A percentile compares a stretch with the other conserved stretches of the same genome.
These are phyloP conservation scores for Dalbergia cultrata DNA, from an alignment of 306 rosid genomes.

Conservation along the genomic window DNA sequence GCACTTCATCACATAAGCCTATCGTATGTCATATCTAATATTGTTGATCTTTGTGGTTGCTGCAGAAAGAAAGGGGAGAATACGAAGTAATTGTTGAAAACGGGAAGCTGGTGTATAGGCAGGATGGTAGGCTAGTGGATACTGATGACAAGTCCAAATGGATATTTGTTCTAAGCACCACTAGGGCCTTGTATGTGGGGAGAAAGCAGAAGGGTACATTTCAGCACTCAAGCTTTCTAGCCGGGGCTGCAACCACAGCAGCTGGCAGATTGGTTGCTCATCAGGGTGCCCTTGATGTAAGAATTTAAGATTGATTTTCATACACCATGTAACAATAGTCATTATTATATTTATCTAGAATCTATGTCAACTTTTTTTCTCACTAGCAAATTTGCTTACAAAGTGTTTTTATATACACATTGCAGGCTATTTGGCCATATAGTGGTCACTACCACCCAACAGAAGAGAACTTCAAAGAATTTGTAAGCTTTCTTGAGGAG, in stretches of 20 bases:
- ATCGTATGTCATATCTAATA: not conserved
- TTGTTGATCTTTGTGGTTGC: not conserved
- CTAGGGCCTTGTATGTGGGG: constrained; percentile 84
- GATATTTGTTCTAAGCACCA: constrained; percentile 91
- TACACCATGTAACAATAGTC: not conserved
- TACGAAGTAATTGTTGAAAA: constrained; percentile 77
- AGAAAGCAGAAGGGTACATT: constrained; percentile 80
- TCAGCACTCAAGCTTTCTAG: constrained; percentile 90
- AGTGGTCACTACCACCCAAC: constrained; percentile 98
- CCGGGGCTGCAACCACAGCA: constrained; percentile 94
- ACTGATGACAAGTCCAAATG: constrained; percentile 80
- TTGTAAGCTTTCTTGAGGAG: constrained; percentile 79
- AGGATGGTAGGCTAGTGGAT: constrained; percentile 59
- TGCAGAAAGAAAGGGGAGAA: constrained; percentile 80
- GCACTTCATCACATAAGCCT: not conserved
- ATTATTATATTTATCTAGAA: not conserved
- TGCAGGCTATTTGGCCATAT: constrained; percentile 96
- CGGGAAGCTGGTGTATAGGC: constrained; percentile 67
- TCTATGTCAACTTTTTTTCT: not conserved
- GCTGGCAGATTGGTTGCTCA: constrained; percentile 90
- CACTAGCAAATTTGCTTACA: constrained; percentile 6
- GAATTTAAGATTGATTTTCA: not conserved
- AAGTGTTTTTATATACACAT: constrained; percentile 9
- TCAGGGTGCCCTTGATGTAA: constrained; percentile 78
- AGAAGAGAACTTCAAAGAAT: constrained; percentile 87